Evolutionary conservation across 148 eudicot genomes (phyloP).

Genomic region (Cornus controversa): DNA sequence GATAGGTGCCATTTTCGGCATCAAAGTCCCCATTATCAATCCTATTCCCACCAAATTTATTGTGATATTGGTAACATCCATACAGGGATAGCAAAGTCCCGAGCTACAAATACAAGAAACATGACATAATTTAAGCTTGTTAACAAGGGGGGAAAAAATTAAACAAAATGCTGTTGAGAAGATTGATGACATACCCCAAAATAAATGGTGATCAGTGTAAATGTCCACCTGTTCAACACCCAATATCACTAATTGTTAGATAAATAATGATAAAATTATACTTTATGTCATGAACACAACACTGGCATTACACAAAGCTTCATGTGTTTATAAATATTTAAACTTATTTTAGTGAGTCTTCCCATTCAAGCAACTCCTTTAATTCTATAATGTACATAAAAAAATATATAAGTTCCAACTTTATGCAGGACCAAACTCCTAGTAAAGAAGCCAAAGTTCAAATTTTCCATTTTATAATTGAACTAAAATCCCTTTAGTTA

Average conservation of each 20-base stretch:
- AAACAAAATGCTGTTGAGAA: neutral
- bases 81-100: constrained; percentile 72
- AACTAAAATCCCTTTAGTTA: neutral
- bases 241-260: constrained; percentile 5
- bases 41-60: constrained; percentile 37
- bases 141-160: neutral
- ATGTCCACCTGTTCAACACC: constrained; percentile 74
- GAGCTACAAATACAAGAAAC: constrained; percentile 37
- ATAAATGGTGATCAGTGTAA: constrained; percentile 71
- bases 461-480: neutral
- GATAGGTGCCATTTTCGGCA: constrained; percentile 46
- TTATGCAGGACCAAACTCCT: neutral
- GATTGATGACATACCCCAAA: constrained; percentile 61
- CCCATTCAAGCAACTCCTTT: constrained; percentile 40
- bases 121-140: neutral
- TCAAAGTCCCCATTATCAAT: constrained; percentile 41
- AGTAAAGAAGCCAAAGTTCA: neutral
- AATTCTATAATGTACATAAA: neutral
- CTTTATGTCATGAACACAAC: neutral
- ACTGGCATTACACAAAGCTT: neutral
- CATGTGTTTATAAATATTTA: neutral
- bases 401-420: neutral
- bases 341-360: neutral
- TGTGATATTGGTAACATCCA: constrained; percentile 69
- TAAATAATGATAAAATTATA: neutral